Conservation (phyloP, 192 early-diverging fungal genomes). For the Entomortierella parvispora region DNA sequence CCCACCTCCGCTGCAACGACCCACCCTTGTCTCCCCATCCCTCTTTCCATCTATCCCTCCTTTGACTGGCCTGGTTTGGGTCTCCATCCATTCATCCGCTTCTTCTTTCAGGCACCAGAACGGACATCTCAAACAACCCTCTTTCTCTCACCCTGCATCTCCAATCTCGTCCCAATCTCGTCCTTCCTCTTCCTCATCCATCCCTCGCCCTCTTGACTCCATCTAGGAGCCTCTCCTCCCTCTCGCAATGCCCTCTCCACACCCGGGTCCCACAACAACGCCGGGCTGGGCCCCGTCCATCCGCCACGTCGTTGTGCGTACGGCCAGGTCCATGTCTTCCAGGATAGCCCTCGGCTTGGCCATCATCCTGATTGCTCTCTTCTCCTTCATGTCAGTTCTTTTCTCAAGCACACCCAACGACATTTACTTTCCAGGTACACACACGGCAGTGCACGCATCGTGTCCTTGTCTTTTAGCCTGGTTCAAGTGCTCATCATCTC, state of each 20-base stretch:
- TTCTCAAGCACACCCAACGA: slow-evolving; percentile 45
- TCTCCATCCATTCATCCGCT: not conserved
- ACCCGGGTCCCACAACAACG: slow-evolving; percentile 24
- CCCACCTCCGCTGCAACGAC: too few relatives aligned
- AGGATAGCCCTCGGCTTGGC: slow-evolving; percentile 25
- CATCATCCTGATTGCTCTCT: slow-evolving; percentile 34
- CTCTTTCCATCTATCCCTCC: not conserved
- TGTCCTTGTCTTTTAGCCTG: not conserved
- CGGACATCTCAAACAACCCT: not conserved
- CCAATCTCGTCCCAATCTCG: not conserved
- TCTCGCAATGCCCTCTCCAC: slow-evolving; percentile 25
- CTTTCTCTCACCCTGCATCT: not conserved
- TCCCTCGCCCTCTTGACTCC: not conserved
- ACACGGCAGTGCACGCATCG: not conserved
- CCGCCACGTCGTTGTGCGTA: slow-evolving; percentile 11
- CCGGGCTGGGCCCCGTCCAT: slow-evolving; percentile 9
- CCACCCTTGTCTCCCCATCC: too few relatives aligned
- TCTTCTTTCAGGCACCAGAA: not conserved
- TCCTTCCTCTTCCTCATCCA: not conserved
- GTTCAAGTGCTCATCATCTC: not conserved
- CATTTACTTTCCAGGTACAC: slow-evolving; percentile 48
- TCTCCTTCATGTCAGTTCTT: slow-evolving; percentile 43
- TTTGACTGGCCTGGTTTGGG: not conserved
- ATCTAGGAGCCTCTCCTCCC: not conserved
- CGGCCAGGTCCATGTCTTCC: slow-evolving; percentile 28